phyloP scores from a whole-genome alignment of 805 yeast species.

The Ogataea ramenticola region DNA sequence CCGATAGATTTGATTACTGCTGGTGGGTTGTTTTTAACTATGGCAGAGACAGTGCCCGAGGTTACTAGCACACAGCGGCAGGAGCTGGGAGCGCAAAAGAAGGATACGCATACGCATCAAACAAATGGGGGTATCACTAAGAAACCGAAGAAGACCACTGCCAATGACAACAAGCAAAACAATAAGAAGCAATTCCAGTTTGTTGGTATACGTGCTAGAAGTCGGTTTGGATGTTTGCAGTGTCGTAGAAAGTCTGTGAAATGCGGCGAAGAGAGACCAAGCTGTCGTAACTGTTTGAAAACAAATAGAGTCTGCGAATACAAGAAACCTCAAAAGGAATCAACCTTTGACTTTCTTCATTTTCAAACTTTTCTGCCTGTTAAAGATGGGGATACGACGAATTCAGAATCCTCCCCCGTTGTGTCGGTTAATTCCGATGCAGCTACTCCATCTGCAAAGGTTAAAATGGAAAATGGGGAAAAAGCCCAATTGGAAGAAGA shows the following conservation, averaged over 20 bases:
- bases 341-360: not conserved
- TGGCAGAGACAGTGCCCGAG: too few species aligned
- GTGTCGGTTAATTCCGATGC: too few species aligned
- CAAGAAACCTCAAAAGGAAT: slow-evolving; percentile 51
- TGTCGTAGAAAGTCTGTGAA: slow-evolving; percentile 58
- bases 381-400: too few species aligned
- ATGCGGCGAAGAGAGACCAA: slow-evolving; percentile 64
- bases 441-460: too few species aligned
- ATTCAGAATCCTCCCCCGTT: too few species aligned
- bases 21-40: too few species aligned
- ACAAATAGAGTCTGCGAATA: slow-evolving; percentile 49
- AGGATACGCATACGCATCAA: too few species aligned
- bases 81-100: too few species aligned
- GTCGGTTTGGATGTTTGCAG: slow-evolving; percentile 52
- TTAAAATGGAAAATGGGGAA: not conserved
- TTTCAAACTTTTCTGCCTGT: not conserved
- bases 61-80: too few species aligned
- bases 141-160: not conserved
- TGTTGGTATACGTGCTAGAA: slow-evolving; percentile 24
- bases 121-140: not conserved
- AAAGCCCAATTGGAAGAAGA: not conserved
- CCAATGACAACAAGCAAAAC: not conserved
- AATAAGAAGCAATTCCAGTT: not conserved
- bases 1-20: too few species aligned
- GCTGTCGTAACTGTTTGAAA: slow-evolving; percentile 49